Evolutionary conservation across 768 basidiomycete species (phyloP), one percentile per base, ranked within the genome.

Genomic region (Rhizopogon vulgaris): DNA sequence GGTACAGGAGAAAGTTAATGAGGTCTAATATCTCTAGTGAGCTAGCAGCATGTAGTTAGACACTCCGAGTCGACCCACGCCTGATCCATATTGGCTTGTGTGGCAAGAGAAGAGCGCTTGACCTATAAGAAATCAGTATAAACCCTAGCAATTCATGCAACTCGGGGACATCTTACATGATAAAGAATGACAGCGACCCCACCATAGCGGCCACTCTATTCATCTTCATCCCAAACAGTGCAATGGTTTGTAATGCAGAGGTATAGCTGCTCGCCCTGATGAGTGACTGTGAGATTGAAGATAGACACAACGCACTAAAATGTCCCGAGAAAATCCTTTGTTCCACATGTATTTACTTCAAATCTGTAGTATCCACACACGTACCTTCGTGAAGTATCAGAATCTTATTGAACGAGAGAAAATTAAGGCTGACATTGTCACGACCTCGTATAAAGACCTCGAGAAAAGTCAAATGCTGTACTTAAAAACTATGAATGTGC

Each of bases 1-100:
- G 87, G 65, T 87, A 94, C n/a, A 89, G 61, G 48, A 85, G 66
- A 60, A 89, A 87, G 69, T 85, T 82, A 60, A 87, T 75, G 66
- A 83, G 72, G 32, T 46, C 45, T 46, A 32, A 9, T 18, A 61
- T 77, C 82, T 84, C 55, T 9, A 28, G 38, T 37, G 43, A 41
- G 18, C 25, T 42, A 40, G 62, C 22, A 59, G 48, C 37, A n/a
- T n/a, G 41, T 27, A 9, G 28, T 24, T 9, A 48, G 40, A 27
- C 4, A 39, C 42, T 24, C 22, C 22, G 22, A 22, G 22, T 22
- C 30, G 38, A 64, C 73, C 43, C 43, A 77, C 74, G 70, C 42
- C 71, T 63, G 18, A 69, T 54, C 67, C 72, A 76, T 8, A 59
- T 57, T 37, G 60, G 55, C 18, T 59, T 68, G 42, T 68, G 62